Evolutionary conservation across 2,329 filamentous ascomycete genomes (phyloP).

Genomic region (Fusarium sambucinum): DNA sequence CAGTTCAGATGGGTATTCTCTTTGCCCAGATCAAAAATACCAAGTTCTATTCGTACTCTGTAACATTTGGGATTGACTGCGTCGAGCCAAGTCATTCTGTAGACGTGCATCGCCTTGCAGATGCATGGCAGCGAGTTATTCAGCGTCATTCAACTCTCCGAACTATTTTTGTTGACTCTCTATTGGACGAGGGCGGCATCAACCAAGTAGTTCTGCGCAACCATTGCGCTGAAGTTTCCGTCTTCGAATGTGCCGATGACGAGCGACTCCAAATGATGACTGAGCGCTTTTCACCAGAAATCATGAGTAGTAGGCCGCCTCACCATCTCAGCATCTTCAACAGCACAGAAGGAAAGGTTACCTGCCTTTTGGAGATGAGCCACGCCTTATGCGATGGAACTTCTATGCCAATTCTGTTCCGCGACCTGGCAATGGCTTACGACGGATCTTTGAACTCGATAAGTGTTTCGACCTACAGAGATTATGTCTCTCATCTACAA

Average conservation of each 20-base stretch:
- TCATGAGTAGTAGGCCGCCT: constrained; percentile 14
- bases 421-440: constrained; percentile 34
- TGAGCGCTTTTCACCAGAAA: background rate
- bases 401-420: constrained; percentile 38
- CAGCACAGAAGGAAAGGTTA: background rate
- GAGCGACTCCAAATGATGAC: background rate
- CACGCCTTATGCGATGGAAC: constrained; percentile 40
- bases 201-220: constrained; percentile 41
- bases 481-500: constrained; percentile 32
- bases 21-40: constrained; percentile 37
- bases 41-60: constrained; percentile 39
- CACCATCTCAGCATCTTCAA: constrained; percentile 35
- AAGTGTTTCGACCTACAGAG: constrained; percentile 16
- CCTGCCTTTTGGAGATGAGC: constrained; percentile 40
- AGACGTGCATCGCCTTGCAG: constrained; percentile 11
- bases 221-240: background rate
- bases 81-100: background rate
- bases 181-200: constrained; percentile 19
- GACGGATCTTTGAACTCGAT: background rate
- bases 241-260: constrained; percentile 3
- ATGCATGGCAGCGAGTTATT: constrained; percentile 41
- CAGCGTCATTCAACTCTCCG: constrained; percentile 42
- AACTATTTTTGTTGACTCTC: constrained; percentile 37
- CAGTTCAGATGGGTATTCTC: constrained; percentile 42
- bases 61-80: constrained; percentile 22